Base-by-base conservation (phyloP, 1,284 basidiomycete genomes). In the Leucoagaricus sp. region DNA sequence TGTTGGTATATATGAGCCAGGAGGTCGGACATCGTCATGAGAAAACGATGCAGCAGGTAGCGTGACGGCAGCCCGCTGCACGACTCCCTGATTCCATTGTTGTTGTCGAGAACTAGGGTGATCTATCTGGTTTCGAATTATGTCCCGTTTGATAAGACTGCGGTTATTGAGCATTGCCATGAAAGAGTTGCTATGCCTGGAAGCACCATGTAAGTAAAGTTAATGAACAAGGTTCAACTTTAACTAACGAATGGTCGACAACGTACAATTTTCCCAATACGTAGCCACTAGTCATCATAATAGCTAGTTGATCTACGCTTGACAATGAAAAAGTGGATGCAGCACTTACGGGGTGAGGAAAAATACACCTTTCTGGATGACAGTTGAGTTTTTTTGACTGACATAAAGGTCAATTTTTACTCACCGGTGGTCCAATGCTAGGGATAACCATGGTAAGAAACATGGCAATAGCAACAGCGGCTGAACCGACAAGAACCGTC, bases 141-240 rank as follows among this genome's bases (percentile, higher is more conserved):
- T 45, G 10, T 53, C 51, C 19, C 36, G 29, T 17, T 46, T 45
- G 5, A 53, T 44, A 12, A 53, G 23, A 3, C 42, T 42, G 31
- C 53, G 46, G 21, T 55, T 55, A 19, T 55, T 55, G 10, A 55
- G 53, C 53, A 55, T 55, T 5, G 29, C 29, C 7, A 48, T 6
- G 28, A 48, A 31, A 19, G 28, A 48, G 29, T 48, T 48, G 17
- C 46, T 55, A 13, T 55, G 49, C 31, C 53, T 55, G 26, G 13
- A 40, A 19, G 9, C 5, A 15, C 21, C 19, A 3, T 21, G 10
- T 26, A 4, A 10, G 21, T 45, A 13, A 45, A 21, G 13, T 25
- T 21, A 9, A 45, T 25, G 21, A 8, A 10, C 26, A 5, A 3
- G 5, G 10, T 1, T 49, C 4, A 49, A 21, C 5, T 7, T 5